Conservation (phyloP, 441 rosid species). For the Isatis lusitanica region DNA sequence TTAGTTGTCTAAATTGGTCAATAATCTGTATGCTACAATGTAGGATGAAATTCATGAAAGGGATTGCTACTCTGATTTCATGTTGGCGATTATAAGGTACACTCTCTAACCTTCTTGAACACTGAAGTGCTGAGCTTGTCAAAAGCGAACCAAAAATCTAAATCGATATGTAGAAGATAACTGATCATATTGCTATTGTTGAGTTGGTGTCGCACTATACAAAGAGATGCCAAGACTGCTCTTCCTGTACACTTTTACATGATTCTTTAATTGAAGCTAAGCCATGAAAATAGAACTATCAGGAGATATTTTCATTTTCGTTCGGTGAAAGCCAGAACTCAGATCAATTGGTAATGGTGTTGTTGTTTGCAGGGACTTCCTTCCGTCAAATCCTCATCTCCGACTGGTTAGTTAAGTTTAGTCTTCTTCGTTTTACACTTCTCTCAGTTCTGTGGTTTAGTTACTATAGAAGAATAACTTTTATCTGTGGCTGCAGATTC, state of each 20-base stretch:
- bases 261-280: not conserved
- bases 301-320: not conserved
- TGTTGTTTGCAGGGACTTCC: slow-evolving; percentile 74
- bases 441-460: not conserved
- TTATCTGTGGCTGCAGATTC: slow-evolving; percentile 47
- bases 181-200: not conserved
- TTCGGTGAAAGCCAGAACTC: slow-evolving; percentile 10
- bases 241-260: not conserved
- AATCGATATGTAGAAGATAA: not conserved
- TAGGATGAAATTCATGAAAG: slow-evolving; percentile 98
- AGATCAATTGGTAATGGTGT: slow-evolving; percentile 7
- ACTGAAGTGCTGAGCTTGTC: slow-evolving; percentile 3
- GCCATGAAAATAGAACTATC: not conserved
- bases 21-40: slow-evolving; percentile 33
- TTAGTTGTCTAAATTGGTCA: slow-evolving; percentile 9
- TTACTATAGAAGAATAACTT: not conserved
- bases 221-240: not conserved
- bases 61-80: slow-evolving; percentile 89
- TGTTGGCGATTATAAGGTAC: slow-evolving; percentile 86
- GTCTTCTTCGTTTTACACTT: slow-evolving; percentile 10
- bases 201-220: not conserved
- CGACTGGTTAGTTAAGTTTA: slow-evolving; percentile 73
- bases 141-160: not conserved
- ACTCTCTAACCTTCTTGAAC: slow-evolving; percentile 12
- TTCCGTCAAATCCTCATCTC: slow-evolving; percentile 72